Evolutionary conservation across 306 rosid genomes (phyloP).

Genomic region (Potentilla sterilis): DNA sequence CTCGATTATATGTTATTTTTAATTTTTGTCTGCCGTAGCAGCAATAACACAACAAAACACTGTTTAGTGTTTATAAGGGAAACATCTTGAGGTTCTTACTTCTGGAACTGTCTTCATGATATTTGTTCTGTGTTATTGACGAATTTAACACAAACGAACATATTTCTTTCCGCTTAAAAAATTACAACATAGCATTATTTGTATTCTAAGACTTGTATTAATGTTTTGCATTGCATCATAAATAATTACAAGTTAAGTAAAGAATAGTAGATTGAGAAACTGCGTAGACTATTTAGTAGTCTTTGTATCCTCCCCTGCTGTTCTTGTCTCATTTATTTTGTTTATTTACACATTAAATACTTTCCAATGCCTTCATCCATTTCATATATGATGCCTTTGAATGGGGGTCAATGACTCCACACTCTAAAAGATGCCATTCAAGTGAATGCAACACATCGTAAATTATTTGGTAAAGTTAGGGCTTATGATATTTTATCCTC

Average conservation of each 20-base stretch:
- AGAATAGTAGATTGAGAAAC: neutral
- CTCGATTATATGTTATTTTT: neutral
- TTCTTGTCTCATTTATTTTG: neutral
- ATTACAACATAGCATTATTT: neutral
- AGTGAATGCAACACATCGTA: slow-evolving; percentile 65
- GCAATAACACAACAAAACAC: neutral
- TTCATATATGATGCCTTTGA: slow-evolving; percentile 40
- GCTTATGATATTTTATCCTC: too few species aligned
- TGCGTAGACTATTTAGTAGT: too few species aligned
- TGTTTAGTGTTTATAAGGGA: neutral
- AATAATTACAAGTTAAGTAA: neutral
- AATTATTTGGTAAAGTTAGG: slow-evolving; percentile 84
- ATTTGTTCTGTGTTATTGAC: too few species aligned
- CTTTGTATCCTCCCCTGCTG: neutral
- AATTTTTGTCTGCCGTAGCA: neutral
- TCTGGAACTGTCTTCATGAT: neutral
- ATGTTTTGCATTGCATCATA: too few species aligned
- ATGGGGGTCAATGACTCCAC: slow-evolving; percentile 76
- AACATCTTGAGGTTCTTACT: neutral
- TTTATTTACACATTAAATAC: neutral
- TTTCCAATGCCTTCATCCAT: neutral
- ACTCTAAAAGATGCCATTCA: slow-evolving; percentile 80
- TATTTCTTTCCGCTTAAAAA: neutral
- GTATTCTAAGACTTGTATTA: neutral
- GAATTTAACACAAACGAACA: neutral